Evolutionary conservation across 345 rosid genomes (phyloP).

Genomic region (Mallotus nudiflorus): DNA sequence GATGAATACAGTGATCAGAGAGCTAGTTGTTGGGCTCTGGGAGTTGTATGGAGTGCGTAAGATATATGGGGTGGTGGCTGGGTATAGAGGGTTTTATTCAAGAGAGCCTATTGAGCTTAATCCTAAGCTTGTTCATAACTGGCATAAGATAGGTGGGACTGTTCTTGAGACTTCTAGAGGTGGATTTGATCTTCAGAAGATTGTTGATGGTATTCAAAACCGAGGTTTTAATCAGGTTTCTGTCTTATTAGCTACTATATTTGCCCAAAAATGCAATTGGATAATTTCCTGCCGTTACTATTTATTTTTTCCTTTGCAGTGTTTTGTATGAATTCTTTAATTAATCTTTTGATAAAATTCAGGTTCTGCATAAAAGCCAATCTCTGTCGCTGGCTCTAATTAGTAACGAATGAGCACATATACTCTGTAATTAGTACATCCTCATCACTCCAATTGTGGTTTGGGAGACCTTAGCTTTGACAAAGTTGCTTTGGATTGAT

Average conservation of each 20-base stretch:
- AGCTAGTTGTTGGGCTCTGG: slow-evolving; percentile 85
- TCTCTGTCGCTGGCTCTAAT: no score
- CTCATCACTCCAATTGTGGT: no score
- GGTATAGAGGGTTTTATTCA: slow-evolving; percentile 85
- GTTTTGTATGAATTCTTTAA: background rate
- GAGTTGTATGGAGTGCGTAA: slow-evolving; percentile 72
- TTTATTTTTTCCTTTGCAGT: no score
- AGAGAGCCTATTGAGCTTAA: slow-evolving; percentile 45
- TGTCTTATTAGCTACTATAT: background rate
- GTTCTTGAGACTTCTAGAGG: slow-evolving; percentile 80
- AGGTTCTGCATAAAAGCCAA: background rate
- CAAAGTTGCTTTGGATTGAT: no score
- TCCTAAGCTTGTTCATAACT: slow-evolving; percentile 63
- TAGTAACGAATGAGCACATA: no score
- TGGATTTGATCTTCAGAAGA: slow-evolving; percentile 66
- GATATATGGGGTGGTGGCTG: slow-evolving; percentile 75
- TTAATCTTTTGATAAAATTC: background rate
- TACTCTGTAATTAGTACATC: no score
- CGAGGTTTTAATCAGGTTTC: slow-evolving; percentile 67
- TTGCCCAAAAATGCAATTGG: background rate
- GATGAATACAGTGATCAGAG: slow-evolving; percentile 81
- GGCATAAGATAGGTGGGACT: slow-evolving; percentile 89
- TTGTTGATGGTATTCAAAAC: slow-evolving; percentile 64
- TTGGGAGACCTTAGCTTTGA: no score
- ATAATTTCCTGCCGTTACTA: no score